phyloP scores from a whole-genome alignment of 208 protist genomes.

The Strigomonas culicis region DNA sequence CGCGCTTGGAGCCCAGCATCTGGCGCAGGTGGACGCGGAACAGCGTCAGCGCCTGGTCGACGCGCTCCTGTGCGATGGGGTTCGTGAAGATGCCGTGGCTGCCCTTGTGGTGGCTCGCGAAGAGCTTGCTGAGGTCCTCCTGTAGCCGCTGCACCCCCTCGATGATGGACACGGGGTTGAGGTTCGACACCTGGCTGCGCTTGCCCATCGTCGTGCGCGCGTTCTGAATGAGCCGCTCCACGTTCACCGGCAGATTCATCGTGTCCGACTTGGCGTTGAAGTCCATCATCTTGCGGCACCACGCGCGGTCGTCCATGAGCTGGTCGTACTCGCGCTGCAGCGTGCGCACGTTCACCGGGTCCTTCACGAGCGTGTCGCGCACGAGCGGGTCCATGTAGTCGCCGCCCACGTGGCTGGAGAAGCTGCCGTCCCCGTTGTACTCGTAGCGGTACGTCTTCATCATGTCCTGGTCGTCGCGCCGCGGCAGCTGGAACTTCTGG shows the following conservation, averaged over 20 bases:
- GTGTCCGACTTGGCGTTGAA: slow-evolving; percentile 30
- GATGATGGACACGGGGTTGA: slow-evolving; percentile 90
- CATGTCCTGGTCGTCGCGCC: slow-evolving; percentile 67
- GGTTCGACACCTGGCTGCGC: slow-evolving; percentile 79
- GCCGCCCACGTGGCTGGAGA: slow-evolving; percentile 68
- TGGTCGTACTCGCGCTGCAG: slow-evolving; percentile 92
- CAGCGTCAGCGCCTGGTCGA: slow-evolving; percentile 94
- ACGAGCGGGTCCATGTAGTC: slow-evolving; percentile 87
- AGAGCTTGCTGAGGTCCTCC: slow-evolving; percentile 76
- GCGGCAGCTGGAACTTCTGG: slow-evolving; percentile 69
- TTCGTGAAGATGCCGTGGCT: slow-evolving; percentile 68
- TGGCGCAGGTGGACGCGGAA: slow-evolving; percentile 94
- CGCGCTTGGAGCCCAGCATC: slow-evolving; percentile 91
- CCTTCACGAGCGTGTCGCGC: slow-evolving; percentile 76
- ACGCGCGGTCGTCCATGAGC: slow-evolving; percentile 79
- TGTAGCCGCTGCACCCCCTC: slow-evolving; percentile 69
- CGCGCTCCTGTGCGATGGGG: slow-evolving; percentile 85
- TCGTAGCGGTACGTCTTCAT: slow-evolving; percentile 66
- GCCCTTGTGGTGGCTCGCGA: slow-evolving; percentile 73
- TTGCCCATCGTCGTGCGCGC: slow-evolving; percentile 94
- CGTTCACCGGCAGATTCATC: slow-evolving; percentile 92
- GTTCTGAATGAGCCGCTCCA: slow-evolving; percentile 95
- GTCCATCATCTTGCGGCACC: slow-evolving; percentile 62
- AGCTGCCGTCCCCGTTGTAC: slow-evolving; percentile 70
- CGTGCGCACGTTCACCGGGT: slow-evolving; percentile 55